Conservation (phyloP, 2,329 filamentous ascomycete species). For the Claviceps quebecensis region DNA sequence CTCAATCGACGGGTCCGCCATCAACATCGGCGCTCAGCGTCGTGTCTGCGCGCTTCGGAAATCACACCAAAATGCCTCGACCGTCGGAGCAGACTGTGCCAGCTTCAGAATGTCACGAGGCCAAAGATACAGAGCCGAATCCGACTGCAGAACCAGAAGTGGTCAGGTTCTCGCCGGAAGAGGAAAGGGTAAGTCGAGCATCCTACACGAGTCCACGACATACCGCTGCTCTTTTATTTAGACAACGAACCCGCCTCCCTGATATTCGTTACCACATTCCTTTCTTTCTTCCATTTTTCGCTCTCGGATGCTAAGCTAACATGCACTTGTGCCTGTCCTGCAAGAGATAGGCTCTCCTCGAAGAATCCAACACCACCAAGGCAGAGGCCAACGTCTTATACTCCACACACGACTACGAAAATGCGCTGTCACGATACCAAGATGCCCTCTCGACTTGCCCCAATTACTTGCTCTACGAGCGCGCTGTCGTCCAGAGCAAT, state of each 20-base stretch:
- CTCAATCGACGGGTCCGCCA: not conserved
- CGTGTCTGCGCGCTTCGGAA: not conserved
- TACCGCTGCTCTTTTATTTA: not conserved
- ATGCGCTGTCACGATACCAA: constrained; percentile 72
- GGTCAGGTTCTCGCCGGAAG: constrained; percentile 35
- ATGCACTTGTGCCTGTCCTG: not conserved
- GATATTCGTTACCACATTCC: not conserved
- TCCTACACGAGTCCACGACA: too few species aligned
- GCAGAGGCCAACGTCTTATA: constrained; percentile 70
- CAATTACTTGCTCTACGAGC: constrained; percentile 73
- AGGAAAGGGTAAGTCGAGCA: constrained; percentile 33
- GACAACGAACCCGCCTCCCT: not conserved
- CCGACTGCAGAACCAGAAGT: constrained; percentile 12
- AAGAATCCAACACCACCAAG: constrained; percentile 61
- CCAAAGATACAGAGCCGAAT: not conserved
- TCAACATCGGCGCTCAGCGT: not conserved
- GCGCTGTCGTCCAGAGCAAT: constrained; percentile 78
- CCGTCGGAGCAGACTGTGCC: not conserved
- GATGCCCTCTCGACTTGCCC: constrained; percentile 67
- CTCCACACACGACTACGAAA: constrained; percentile 52
- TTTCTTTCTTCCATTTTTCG: not conserved
- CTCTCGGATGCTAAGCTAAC: not conserved
- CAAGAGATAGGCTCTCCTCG: constrained; percentile 44
- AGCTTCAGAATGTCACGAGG: not conserved
- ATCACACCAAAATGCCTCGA: not conserved